Base-by-base conservation (phyloP, 306 rosid species). In the Inga oerstediana region DNA sequence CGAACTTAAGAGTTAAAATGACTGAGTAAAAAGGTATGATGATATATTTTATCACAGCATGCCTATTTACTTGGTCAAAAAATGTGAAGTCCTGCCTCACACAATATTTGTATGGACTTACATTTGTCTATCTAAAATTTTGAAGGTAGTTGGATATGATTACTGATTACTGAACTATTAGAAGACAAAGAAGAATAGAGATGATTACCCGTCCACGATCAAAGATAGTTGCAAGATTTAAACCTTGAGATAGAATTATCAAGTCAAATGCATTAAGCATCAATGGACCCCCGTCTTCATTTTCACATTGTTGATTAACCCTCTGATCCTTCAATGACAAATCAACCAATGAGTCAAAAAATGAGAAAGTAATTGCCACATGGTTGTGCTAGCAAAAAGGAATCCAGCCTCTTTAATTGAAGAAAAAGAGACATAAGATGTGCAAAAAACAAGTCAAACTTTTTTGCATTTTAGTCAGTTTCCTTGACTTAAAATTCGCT, bases 221-320 rank as follows among this genome's bases (percentile, higher is more conserved):
- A 61, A 94, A 92, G 54, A 94, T 78, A 14, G 93, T 78, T 75
- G 94, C 91, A 16, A 94, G 97, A 88, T 94, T 94, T 77, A 94
- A 85, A 79, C 98, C 98, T 89, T 94, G 97, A 74, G 98, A 94
- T 81, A 92, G 82, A 86, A 91, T 88, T 81, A 94, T 91, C 82
- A 94, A 83, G 90, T 94, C 98, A 45, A 94, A 92, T 67, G 97
- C 98, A 89, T 93, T 91, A 65, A 92, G 96, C 84, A 86, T 82
- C 56, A 94, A 86, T 72, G 98, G 98, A 77, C 94, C 91, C 54
- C 72, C 81, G 76, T 90, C 88, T 80, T 86, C 94, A 61, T 82
- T 89, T 73, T 92, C 87, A 76, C 68, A 75, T 62, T 56, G 91
- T 72, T 86, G 94, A 16, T 70, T 78, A 70, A 69, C 75, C 81